These are phyloP conservation scores for Trichophaea hybrida DNA, from an alignment of 2,329 filamentous ascomycete species.

Conservation along the genomic window DNA sequence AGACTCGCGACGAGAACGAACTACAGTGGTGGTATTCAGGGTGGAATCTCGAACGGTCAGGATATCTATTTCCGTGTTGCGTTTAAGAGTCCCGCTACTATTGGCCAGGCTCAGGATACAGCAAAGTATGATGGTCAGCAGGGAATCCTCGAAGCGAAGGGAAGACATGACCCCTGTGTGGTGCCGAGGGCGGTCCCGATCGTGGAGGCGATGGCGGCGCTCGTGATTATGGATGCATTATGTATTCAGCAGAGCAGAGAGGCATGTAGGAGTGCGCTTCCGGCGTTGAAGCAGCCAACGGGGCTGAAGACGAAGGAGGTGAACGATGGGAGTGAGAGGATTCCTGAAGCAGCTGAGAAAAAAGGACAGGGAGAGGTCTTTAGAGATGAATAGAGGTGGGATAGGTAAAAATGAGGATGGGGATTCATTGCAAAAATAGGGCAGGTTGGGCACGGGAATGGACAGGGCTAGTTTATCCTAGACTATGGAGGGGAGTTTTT, in stretches of 20 bases:
- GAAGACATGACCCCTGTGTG: slow-evolving; percentile 85
- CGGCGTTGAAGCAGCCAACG: slow-evolving; percentile 10
- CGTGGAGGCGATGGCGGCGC: slow-evolving; percentile 78
- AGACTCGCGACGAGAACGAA: slow-evolving; percentile 76
- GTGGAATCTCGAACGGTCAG: slow-evolving; percentile 85
- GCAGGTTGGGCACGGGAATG: too few relatives aligned
- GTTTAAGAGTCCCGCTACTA: slow-evolving; percentile 92
- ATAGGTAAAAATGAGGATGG: not conserved
- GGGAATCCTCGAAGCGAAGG: slow-evolving; percentile 77
- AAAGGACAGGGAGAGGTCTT: slow-evolving; percentile 13
- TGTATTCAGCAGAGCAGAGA: slow-evolving; percentile 55
- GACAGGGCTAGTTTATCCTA: too few relatives aligned
- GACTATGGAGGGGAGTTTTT: too few relatives aligned
- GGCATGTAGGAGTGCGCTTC: slow-evolving; percentile 12
- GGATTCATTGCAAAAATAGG: not conserved
- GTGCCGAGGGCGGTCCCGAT: slow-evolving; percentile 78
- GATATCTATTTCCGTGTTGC: slow-evolving; percentile 87
- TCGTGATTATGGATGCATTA: slow-evolving; percentile 76
- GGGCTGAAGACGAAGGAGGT: slow-evolving; percentile 11
- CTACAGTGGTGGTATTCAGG: slow-evolving; percentile 88
- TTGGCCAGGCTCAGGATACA: slow-evolving; percentile 75
- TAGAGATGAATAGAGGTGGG: slow-evolving; percentile 15
- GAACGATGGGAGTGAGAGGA: slow-evolving; percentile 14
- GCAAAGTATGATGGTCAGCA: slow-evolving; percentile 61
- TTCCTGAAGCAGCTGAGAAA: not conserved